A percentile compares a stretch with the other conserved stretches of the same genome.
These are phyloP conservation scores for Taxillus chinensis DNA, from an alignment of 164 flowering plant species.

Conservation along the genomic window DNA sequence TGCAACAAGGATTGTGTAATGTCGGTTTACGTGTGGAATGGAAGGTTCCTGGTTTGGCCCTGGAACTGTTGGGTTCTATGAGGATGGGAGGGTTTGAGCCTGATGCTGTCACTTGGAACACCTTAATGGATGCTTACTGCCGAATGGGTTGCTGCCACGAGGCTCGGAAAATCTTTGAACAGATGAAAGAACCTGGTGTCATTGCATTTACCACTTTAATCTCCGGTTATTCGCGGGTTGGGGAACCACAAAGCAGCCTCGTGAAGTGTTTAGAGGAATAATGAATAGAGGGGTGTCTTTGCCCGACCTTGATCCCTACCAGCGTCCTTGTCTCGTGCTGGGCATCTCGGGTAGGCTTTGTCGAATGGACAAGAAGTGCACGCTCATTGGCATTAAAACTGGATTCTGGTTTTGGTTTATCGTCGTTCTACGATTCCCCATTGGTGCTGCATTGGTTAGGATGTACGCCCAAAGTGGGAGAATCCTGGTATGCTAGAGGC, in stretches of 20 bases:
- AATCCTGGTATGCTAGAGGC: not conserved
- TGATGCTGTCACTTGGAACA: conserved; percentile 1
- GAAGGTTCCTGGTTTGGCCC: not conserved
- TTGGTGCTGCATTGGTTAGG: not conserved
- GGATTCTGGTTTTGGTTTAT: not conserved
- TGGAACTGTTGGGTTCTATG: not conserved
- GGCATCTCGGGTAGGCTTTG: not conserved
- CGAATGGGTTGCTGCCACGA: not conserved
- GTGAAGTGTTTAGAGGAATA: not conserved
- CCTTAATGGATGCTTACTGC: conserved; percentile 3
- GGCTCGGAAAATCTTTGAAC: not conserved
- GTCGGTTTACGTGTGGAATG: not conserved
- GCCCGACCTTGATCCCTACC: not conserved
- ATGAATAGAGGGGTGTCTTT: not conserved
- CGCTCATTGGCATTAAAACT: not conserved
- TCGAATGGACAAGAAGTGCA: not conserved
- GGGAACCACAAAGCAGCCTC: not conserved
- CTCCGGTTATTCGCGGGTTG: not conserved
- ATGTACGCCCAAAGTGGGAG: not conserved
- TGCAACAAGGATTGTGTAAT: too few species aligned
- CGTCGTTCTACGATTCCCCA: not conserved
- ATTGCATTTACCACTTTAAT: conserved; percentile 1
- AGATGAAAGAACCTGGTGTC: not conserved
- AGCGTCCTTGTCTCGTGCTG: not conserved
- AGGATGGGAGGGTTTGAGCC: conserved; percentile 1